Base-by-base conservation (phyloP, 371 early-diverging fungal species). In the Rhizopus stolonifer region DNA sequence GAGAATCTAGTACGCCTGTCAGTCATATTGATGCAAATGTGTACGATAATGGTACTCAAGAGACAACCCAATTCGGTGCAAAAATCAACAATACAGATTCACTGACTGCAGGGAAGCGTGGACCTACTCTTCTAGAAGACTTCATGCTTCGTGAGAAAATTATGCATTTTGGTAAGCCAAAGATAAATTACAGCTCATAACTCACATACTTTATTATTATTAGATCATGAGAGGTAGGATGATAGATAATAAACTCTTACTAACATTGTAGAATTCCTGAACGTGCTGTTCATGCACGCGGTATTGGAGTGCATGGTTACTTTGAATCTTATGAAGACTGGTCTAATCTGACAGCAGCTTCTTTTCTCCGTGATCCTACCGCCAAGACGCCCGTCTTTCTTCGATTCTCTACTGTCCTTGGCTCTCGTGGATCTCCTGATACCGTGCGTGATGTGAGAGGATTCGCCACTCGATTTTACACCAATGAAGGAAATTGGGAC, bases 391-490 rank as follows among this genome's bases (percentile, higher is more conserved):
- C 83, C 11, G 60, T 70, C 1, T 84, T 84, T 69, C 67, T 70
- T 7, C 78, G 84, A n/a, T 72, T 84, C 56, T 82, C 83, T 18
- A 83, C 80, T 32, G 81, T 81, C 0, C 52, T 72, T 4, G 81
- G 81, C 13, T 63, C 54, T 15, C 40, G 62, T 15, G 81, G 81
- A 2, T 70, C 75, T 10, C 58, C 79, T 7, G 83, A 82, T 64
- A 77, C 80, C 3, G 81, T 72, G 0, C 69, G 84, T 32, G 82
- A 82, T 48, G 77, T 72, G 4, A 72, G 82, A 34, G 84, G 84
- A 1, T 84, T 84, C 46, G 75, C 84, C n/a, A 62, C 74, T 34
- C 70, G 81, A 23, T 80, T 84, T 52, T 84, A 83, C 52, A 84
- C 84, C 0, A 70, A 80, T 23, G 80, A 84, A 65, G 84, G 84